A percentile compares a stretch with the other conserved stretches of the same genome.
phyloP scores from a whole-genome alignment of 306 rosid species.

The Chamaecrista fasciculata region DNA sequence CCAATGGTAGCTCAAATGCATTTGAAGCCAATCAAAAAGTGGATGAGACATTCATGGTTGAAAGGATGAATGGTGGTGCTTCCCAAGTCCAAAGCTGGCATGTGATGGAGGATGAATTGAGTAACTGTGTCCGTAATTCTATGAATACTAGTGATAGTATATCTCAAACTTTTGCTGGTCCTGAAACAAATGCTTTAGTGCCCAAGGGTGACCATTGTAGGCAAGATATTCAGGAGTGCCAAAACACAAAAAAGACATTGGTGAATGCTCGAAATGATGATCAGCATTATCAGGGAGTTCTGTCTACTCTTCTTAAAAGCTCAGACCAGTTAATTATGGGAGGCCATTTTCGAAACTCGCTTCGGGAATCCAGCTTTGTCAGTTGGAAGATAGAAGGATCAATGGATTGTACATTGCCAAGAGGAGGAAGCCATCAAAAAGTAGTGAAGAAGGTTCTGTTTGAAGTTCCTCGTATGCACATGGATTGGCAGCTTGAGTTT shows the following conservation, averaged over 20 bases:
- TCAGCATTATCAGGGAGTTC: constrained; percentile 62
- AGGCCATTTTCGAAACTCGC: constrained; percentile 38
- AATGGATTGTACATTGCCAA: constrained; percentile 38
- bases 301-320: constrained; percentile 56
- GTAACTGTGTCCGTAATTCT: constrained; percentile 62
- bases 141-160: constrained; percentile 85
- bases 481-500: constrained; percentile 38
- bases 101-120: constrained; percentile 65
- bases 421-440: constrained; percentile 44
- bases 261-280: constrained; percentile 45
- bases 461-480: constrained; percentile 74
- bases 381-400: constrained; percentile 54
- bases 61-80: constrained; percentile 46
- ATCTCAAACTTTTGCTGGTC: constrained; percentile 66
- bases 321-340: constrained; percentile 55
- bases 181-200: constrained; percentile 42
- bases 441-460: constrained; percentile 68
- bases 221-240: constrained; percentile 40
- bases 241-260: constrained; percentile 45
- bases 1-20: constrained; percentile 51
- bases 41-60: constrained; percentile 51
- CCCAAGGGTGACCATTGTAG: constrained; percentile 32
- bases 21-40: constrained; percentile 41
- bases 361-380: constrained; percentile 52
- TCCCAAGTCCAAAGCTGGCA: constrained; percentile 81